A percentile compares a stretch with the other conserved stretches of the same genome.
phyloP scores from a whole-genome alignment of 2,329 filamentous ascomycete species.

The Colletotrichum sp. region DNA sequence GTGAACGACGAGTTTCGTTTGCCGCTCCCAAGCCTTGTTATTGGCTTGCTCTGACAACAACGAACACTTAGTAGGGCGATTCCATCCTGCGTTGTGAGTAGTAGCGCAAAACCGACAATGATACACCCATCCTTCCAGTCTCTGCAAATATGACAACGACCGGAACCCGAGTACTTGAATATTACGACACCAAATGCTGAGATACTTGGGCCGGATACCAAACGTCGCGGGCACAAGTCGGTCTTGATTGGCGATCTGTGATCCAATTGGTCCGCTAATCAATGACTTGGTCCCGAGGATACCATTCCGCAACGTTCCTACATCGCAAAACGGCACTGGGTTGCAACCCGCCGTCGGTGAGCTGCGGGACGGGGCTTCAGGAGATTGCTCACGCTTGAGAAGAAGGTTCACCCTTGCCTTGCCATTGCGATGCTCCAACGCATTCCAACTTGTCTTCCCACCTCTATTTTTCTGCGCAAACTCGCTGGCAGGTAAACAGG shows the following conservation, averaged over 20 bases:
- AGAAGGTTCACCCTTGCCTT: neutral
- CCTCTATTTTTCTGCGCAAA: neutral
- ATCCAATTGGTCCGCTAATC: neutral
- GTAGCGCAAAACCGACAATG: neutral
- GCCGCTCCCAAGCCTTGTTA: neutral
- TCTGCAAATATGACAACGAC: neutral
- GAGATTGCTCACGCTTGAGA: neutral
- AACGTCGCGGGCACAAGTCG: neutral
- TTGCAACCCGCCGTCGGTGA: neutral
- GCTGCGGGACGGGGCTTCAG: neutral
- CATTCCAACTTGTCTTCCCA: neutral
- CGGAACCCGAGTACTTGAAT: neutral
- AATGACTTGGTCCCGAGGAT: neutral
- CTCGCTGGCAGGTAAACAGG: neutral
- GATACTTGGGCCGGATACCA: neutral
- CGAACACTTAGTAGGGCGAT: neutral
- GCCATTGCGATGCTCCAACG: neutral
- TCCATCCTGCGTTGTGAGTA: neutral
- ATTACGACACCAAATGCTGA: neutral
- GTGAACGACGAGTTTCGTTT: neutral
- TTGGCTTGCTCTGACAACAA: neutral
- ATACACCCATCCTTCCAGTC: neutral
- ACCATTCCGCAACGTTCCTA: neutral
- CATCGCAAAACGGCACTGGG: neutral
- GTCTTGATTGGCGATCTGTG: neutral